Base-by-base conservation (phyloP, 202 grass and related monocot genomes). In the Miscanthus sacchariflorus region DNA sequence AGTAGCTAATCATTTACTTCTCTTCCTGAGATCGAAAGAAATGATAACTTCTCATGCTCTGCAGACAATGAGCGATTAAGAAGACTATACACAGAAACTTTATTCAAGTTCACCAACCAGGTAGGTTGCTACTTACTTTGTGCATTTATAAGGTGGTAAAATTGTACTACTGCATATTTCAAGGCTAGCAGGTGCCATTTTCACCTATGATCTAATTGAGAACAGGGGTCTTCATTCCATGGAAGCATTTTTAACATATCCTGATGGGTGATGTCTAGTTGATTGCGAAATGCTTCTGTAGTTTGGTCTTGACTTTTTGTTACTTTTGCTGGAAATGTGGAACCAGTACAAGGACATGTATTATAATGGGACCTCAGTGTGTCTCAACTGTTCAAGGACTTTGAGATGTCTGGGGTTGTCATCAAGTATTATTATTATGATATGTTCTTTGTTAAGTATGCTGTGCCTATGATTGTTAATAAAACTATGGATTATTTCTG, bases 41-140 rank as follows among this genome's bases (percentile, higher is more conserved):
- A 8, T 70, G 46, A 89, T 49, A 25, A 7, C 40, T 72, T 39
- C 80, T 72, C 46, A 12, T 70, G 14, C 68, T 77, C 42, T 85
- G 72, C 92, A 98, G 92, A 98, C 66, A 98, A 93, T 87, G 96
- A 92, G 39, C 67, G 90, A 11, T 82, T 98, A 80, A 92, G 88
- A 87, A 93, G 68, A 38, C 43, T 84, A 78, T 92, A 94, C 85
- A 86, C 92, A 78, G 93, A 98, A 89, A 90, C 90, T 85, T 82
- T 95, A 83, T 90, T 81, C 86, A 98, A 88, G 90, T 91, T 98
- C 88, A 91, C 90, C 68, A 93, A 95, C 84, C 86, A 98, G 93
- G 95, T 95, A 69, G 24, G 66, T 76, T 83, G 85, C 84, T 82
- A 67, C 48, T 88, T 92, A 45, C 30, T 52, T 1, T 72, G 77